phyloP scores from a whole-genome alignment of 176 grass and related monocot species.

The Ensete glaucum region DNA sequence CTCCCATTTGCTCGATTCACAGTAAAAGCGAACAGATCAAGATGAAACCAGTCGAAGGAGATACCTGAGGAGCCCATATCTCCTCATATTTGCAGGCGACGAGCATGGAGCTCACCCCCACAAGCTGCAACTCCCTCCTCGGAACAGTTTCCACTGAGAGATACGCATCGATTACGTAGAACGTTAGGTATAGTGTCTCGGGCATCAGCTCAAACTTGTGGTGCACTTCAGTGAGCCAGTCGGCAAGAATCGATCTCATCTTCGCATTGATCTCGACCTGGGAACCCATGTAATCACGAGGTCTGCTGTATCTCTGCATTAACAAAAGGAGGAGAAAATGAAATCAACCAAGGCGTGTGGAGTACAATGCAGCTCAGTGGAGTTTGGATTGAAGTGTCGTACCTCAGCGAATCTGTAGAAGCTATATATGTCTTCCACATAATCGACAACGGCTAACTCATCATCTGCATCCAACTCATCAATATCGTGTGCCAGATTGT shows the following conservation, averaged over 20 bases:
- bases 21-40: neutral
- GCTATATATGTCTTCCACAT: constrained; percentile 69
- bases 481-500: constrained; percentile 45
- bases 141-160: constrained; percentile 48
- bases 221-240: constrained; percentile 92
- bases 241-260: constrained; percentile 73
- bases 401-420: constrained; percentile 74
- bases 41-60: neutral
- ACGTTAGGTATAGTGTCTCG: constrained; percentile 66
- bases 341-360: neutral
- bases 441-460: constrained; percentile 68
- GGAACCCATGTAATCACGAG: constrained; percentile 60
- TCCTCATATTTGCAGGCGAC: constrained; percentile 91
- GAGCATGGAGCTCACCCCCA: constrained; percentile 60
- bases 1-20: neutral
- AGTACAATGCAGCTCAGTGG: neutral
- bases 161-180: constrained; percentile 59
- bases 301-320: constrained; percentile 42
- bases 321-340: constrained; percentile 20
- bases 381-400: neutral
- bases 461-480: constrained; percentile 49
- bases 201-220: constrained; percentile 91
- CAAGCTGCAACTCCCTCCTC: constrained; percentile 77
- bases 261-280: constrained; percentile 80
- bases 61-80: constrained; percentile 87